phyloP scores from a whole-genome alignment of 2,329 filamentous ascomycete species.

The Periconia digitata region DNA sequence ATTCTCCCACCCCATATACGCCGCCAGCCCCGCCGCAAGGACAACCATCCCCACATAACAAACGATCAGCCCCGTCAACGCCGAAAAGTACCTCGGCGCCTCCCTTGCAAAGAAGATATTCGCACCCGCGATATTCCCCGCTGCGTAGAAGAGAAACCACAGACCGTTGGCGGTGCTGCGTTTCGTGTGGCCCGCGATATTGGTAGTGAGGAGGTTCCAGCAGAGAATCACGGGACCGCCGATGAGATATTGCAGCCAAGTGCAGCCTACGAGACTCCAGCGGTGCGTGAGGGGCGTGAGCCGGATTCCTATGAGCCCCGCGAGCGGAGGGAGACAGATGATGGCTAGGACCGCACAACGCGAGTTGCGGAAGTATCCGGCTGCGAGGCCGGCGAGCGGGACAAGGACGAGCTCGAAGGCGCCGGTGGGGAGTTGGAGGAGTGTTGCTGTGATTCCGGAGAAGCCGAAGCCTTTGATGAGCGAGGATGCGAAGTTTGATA shows the following conservation, averaged over 20 bases:
- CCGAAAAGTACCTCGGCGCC: conserved; percentile 49
- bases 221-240: conserved; percentile 55
- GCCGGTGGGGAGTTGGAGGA: conserved; percentile 48
- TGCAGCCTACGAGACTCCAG: conserved; percentile 55
- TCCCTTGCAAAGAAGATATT: conserved; percentile 51
- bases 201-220: conserved; percentile 53
- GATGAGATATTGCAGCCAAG: conserved; percentile 55
- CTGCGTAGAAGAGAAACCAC: conserved; percentile 54
- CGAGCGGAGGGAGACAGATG: conserved; percentile 51
- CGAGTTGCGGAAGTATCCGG: conserved; percentile 32
- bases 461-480: conserved; percentile 51
- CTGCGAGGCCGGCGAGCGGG: conserved; percentile 37
- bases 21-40: conserved; percentile 25
- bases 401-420: conserved; percentile 48
- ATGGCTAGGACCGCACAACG: conserved; percentile 38
- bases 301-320: conserved; percentile 54
- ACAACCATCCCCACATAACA: conserved; percentile 50
- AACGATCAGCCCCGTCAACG: conserved; percentile 46
- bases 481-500: conserved; percentile 53
- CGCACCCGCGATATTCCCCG: conserved; percentile 53
- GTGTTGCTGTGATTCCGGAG: conserved; percentile 43
- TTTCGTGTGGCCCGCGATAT: conserved; percentile 55
- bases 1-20: conserved; percentile 39
- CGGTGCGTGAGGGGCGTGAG: conserved; percentile 48
- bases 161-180: conserved; percentile 52